Evolutionary conservation across 352 stramenopile species (phyloP).

Genomic region (Globisporangium recalcitrans): DNA sequence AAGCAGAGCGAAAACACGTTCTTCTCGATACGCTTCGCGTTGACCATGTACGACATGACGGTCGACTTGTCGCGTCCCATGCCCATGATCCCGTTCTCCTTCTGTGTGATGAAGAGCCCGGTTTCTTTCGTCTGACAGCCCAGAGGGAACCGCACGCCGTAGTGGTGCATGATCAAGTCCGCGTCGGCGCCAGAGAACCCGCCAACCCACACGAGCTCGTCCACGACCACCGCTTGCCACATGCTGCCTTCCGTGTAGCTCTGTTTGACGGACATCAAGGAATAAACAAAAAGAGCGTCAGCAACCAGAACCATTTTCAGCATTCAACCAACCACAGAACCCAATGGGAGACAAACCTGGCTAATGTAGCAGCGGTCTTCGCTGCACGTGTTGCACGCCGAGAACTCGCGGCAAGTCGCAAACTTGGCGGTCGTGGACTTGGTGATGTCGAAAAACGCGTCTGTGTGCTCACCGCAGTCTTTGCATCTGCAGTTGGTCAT

Average conservation of each 20-base stretch:
- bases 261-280: conserved; percentile 17
- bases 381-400: conserved; percentile 45
- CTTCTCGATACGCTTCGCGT: conserved; percentile 40
- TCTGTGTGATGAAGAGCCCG: conserved; percentile 80
- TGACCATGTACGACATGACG: conserved; percentile 68
- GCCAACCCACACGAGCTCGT: conserved; percentile 79
- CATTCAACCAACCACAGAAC: background rate
- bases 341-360: conserved; percentile 34
- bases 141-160: conserved; percentile 68
- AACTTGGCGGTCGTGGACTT: conserved; percentile 79
- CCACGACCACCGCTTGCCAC: conserved; percentile 75
- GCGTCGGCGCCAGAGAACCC: conserved; percentile 42
- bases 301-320: background rate
- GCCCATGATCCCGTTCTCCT: conserved; percentile 89
- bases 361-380: conserved; percentile 67
- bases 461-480: conserved; percentile 68
- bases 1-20: conserved; percentile 86
- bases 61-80: conserved; percentile 61
- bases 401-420: conserved; percentile 50
- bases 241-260: conserved; percentile 87
- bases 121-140: conserved; percentile 83
- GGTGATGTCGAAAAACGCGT: conserved; percentile 61
- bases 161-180: conserved; percentile 49
- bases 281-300: background rate
- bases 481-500: conserved; percentile 30